Evolutionary conservation across 2,329 filamentous ascomycete genomes (phyloP), one percentile per base, ranked within the genome.

Genomic region (Shiraia sp.): DNA sequence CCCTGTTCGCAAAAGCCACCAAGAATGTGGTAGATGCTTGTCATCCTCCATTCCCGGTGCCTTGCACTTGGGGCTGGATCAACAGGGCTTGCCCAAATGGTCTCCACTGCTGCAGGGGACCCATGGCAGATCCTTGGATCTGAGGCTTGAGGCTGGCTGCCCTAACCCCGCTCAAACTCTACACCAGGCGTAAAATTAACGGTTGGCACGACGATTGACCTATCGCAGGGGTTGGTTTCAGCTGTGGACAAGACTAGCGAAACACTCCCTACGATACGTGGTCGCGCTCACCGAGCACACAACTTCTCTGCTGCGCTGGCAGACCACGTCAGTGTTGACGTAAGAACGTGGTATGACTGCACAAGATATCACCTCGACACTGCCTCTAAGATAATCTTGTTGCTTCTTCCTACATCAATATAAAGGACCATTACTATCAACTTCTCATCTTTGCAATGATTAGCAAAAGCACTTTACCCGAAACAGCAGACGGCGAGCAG

Each of bases 11-110:
- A 54, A 47, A 46, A 48, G 46, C 44, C 38, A 40, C 55, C 48
- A 45, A 42, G 47, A 54, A 49, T 44, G 45, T 54, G 53, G 50
- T 52, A 51, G 48, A 50, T 51, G 51, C 48, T 49, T 36, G 43
- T 32, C 39, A 35, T 44, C 44, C 51, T 47, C 50, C 52, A 49
- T 52, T 51, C 45, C 41, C 43, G 43, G 17, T 23, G 45, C 42
- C 28, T 43, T 38, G 33, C 33, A 39, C 32, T 47, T 40, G 30
- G 37, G 41, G 44, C 43, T 54, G 33, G 49, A 52, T 53, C 45
- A 51, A 43, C 47, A 35, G 41, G 52, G 13, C 17, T 39, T 49
- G 38, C 45, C 41, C 40, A 45, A 53, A 44, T 52, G 51, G 52
- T 35, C 46, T 31, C 44, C 46, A 45, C 45, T 45, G 30, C n/a